Evolutionary conservation across 805 yeast genomes (phyloP).

Genomic region (Metschnikowia gruessii): DNA sequence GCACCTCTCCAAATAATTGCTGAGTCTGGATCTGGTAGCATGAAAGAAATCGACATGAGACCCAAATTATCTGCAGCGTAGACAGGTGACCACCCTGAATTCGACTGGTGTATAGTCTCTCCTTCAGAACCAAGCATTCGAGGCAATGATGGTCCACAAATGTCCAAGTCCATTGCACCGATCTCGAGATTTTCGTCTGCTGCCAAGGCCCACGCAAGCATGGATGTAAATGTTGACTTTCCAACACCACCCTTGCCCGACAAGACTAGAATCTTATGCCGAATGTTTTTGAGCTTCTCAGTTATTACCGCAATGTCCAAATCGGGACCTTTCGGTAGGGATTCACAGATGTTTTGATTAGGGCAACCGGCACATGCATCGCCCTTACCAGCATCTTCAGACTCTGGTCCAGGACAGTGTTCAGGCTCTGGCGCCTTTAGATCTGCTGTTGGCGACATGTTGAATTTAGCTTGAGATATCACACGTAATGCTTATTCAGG

Average conservation of each 20-base stretch:
- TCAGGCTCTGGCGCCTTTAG: conserved; percentile 80
- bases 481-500: neutral
- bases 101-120: conserved; percentile 83
- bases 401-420: conserved; percentile 98
- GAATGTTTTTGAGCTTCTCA: conserved; percentile 56
- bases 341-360: conserved; percentile 84
- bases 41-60: conserved; percentile 90
- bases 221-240: conserved; percentile 90
- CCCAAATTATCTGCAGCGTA: conserved; percentile 94
- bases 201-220: conserved; percentile 96
- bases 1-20: conserved; percentile 97
- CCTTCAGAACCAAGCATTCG: conserved; percentile 89
- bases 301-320: conserved; percentile 82
- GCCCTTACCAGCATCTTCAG: conserved; percentile 88
- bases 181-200: conserved; percentile 75
- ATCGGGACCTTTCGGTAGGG: conserved; percentile 91
- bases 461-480: neutral
- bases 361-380: conserved; percentile 96
- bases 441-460: conserved; percentile 15
- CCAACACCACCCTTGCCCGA: conserved; percentile 97
- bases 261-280: conserved; percentile 76
- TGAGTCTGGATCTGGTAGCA: conserved; percentile 89
- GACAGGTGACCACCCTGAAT: conserved; percentile 95
- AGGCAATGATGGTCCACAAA: conserved; percentile 97
- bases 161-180: conserved; percentile 96